Conservation (phyloP, 495 filamentous ascomycete genomes). For the Aspergillus taichungensis region DNA sequence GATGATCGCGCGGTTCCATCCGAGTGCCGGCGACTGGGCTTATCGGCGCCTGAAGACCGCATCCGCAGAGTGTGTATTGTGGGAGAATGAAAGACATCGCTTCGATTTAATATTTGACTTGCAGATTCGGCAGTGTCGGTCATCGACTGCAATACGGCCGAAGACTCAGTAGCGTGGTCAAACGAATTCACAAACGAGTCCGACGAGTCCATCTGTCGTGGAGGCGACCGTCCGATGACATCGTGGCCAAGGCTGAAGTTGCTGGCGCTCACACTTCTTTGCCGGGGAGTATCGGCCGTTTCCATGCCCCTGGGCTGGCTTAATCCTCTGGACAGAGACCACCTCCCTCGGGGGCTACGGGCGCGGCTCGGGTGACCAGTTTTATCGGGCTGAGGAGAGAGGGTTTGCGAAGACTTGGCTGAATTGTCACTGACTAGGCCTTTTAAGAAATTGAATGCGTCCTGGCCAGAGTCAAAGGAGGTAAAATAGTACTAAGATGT, state of each 20-base stretch:
- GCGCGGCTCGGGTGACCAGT: conserved; percentile 9
- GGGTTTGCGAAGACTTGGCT: conserved; percentile 34
- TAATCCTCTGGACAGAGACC: conserved; percentile 18
- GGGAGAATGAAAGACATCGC: conserved; percentile 84
- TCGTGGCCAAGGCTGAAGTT: conserved; percentile 33
- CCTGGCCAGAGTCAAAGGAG: conserved; percentile 81
- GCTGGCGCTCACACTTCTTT: conserved; percentile 51
- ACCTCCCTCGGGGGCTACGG: conserved; percentile 18
- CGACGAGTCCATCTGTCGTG: conserved; percentile 54
- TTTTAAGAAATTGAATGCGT: conserved; percentile 72
- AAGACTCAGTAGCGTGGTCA: conserved; percentile 60
- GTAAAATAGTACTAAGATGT: conserved; percentile 83
- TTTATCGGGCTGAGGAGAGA: conserved; percentile 12
- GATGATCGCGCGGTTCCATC: conserved; percentile 34
- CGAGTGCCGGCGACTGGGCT: conserved; percentile 26
- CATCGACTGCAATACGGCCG: conserved; percentile 57
- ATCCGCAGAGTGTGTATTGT: conserved; percentile 47
- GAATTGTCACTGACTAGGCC: conserved; percentile 61
- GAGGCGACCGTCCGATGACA: conserved; percentile 26
- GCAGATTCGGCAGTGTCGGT: conserved; percentile 71
- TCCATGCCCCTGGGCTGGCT: conserved; percentile 17
- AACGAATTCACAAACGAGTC: conserved; percentile 72
- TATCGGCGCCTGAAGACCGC: conserved; percentile 18
- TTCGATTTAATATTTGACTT: conserved; percentile 80
- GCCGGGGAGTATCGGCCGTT: conserved; percentile 11